A percentile compares a stretch with the other conserved stretches of the same genome.
phyloP scores from a whole-genome alignment of 2,329 filamentous ascomycete species.

The Beauveria australis region DNA sequence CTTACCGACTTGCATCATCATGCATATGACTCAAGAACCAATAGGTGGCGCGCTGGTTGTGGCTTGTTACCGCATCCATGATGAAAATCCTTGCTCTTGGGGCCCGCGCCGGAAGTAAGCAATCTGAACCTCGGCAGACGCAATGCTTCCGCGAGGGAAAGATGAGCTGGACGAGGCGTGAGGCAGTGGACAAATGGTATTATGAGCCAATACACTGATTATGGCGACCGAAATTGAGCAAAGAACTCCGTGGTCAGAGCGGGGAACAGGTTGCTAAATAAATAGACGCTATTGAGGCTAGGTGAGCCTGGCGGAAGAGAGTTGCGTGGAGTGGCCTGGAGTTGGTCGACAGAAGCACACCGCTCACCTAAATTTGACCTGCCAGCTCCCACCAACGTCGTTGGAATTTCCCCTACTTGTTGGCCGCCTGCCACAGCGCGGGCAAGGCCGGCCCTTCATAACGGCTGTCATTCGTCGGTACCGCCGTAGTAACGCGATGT shows the following conservation, averaged over 20 bases:
- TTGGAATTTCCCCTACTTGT: too few relatives aligned
- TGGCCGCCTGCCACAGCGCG: neutral
- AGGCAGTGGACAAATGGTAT: too few relatives aligned
- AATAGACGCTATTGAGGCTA: neutral
- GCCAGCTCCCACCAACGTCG: neutral
- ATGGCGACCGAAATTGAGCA: neutral
- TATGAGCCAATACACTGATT: too few relatives aligned
- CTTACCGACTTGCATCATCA: neutral
- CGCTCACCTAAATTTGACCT: neutral
- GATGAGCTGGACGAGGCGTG: too few relatives aligned
- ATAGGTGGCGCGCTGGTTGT: neutral
- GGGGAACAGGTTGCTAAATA: neutral
- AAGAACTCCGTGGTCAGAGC: neutral
- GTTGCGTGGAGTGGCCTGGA: neutral
- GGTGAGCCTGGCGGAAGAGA: neutral
- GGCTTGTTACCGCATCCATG: neutral
- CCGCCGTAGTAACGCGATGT: too few relatives aligned
- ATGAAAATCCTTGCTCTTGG: neutral
- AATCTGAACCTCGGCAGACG: neutral
- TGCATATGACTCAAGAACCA: neutral
- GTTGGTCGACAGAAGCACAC: neutral
- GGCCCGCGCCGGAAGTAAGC: neutral
- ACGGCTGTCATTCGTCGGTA: neutral
- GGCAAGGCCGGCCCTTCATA: neutral
- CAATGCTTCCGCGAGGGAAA: neutral